Evolutionary conservation across 768 basidiomycete species (phyloP).

Genomic region (Lepiota brunneoincarnata): DNA sequence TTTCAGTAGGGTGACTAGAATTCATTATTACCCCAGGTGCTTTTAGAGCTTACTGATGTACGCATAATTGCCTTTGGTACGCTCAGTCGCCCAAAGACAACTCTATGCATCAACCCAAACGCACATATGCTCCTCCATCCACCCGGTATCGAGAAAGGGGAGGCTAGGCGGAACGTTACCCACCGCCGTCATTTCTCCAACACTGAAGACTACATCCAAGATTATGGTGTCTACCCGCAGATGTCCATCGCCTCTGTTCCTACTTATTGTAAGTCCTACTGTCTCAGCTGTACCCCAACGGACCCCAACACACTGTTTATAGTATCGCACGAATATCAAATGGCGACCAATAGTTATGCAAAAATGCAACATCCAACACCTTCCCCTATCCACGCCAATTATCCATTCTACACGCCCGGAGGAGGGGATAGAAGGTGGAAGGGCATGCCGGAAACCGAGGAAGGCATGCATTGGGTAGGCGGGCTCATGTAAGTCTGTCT

Average conservation of each 20-base stretch:
- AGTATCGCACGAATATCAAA: slow-evolving; percentile 28
- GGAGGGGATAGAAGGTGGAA: slow-evolving; percentile 68
- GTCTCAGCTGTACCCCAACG: background rate
- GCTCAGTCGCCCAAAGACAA: slow-evolving; percentile 52
- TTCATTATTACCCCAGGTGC: slow-evolving; percentile 39
- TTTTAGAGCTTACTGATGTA: slow-evolving; percentile 69
- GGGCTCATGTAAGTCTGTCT: slow-evolving; percentile 52
- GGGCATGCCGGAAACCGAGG: slow-evolving; percentile 45
- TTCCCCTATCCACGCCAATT: slow-evolving; percentile 49
- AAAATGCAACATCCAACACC: slow-evolving; percentile 59
- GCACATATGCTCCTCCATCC: slow-evolving; percentile 71
- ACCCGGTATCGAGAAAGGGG: slow-evolving; percentile 49
- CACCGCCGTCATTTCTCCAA: background rate
- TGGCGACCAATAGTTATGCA: slow-evolving; percentile 33
- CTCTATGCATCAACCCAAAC: slow-evolving; percentile 60
- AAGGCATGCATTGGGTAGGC: slow-evolving; percentile 72
- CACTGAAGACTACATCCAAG: slow-evolving; percentile 18
- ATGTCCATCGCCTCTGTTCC: slow-evolving; percentile 26
- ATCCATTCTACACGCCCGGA: slow-evolving; percentile 73
- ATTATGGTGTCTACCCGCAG: slow-evolving; percentile 43
- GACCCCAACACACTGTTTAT: slow-evolving; percentile 3
- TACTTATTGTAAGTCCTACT: slow-evolving; percentile 26
- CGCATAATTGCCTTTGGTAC: slow-evolving; percentile 73
- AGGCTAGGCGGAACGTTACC: background rate
- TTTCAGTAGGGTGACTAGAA: background rate